Evolutionary conservation across 129 eudicot genomes (phyloP).

Genomic region (Solidago caesia): DNA sequence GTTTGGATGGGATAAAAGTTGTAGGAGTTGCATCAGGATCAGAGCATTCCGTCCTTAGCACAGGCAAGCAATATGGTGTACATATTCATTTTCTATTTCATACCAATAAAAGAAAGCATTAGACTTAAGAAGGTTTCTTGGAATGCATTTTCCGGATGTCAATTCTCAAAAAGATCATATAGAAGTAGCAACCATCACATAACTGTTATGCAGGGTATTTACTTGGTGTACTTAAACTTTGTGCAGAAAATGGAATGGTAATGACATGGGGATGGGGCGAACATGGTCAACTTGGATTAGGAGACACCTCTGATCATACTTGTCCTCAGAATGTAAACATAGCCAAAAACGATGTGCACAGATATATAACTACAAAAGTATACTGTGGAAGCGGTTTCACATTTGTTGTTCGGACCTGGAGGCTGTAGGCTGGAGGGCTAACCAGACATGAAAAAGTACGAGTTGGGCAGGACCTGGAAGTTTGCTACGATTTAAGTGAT

Average conservation of each 20-base stretch:
- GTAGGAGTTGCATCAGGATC: conserved; percentile 82
- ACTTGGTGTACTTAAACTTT: neutral
- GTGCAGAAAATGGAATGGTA: conserved; percentile 61
- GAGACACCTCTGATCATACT: conserved; percentile 55
- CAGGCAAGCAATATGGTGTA: conserved; percentile 47
- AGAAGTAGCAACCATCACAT: neutral
- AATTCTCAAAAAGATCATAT: neutral
- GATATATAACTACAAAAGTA: conserved; percentile 27
- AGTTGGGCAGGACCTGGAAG: too few species aligned
- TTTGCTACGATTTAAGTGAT: too few species aligned
- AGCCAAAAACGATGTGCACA: conserved; percentile 15
- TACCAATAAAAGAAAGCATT: neutral
- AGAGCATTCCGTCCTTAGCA: conserved; percentile 79
- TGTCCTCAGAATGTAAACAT: conserved; percentile 57
- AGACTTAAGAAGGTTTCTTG: neutral
- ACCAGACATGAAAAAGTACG: neutral
- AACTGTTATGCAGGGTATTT: neutral
- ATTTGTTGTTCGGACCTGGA: conserved; percentile 38
- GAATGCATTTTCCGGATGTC: neutral
- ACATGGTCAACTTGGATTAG: conserved; percentile 98
- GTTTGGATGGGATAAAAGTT: conserved; percentile 41
- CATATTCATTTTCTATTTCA: neutral
- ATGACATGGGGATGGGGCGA: conserved; percentile 99
- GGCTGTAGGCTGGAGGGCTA: neutral
- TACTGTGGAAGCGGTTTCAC: conserved; percentile 92